Conservation (phyloP, 257 asterid species). For the Plectranthus barbatus region DNA sequence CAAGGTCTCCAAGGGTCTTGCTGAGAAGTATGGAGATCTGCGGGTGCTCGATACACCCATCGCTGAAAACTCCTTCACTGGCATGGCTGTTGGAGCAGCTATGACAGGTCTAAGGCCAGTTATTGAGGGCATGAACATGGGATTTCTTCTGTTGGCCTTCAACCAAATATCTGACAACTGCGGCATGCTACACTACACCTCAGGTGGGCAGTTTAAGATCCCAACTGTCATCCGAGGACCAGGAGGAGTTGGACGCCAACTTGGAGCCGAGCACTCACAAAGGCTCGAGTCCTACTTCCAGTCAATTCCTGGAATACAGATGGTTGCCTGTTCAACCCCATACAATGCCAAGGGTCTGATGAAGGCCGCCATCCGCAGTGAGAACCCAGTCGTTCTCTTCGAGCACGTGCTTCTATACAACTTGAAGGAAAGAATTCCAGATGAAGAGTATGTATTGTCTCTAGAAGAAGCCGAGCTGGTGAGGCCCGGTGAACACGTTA, state of each 20-base stretch:
- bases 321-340: slow-evolving; percentile 89
- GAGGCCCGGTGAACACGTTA: slow-evolving; percentile 68
- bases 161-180: slow-evolving; percentile 84
- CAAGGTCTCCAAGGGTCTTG: slow-evolving; percentile 72
- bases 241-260: slow-evolving; percentile 89
- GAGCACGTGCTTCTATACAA: slow-evolving; percentile 84
- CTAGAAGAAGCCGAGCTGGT: too few relatives aligned
- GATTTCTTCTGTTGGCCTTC: slow-evolving; percentile 75
- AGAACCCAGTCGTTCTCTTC: slow-evolving; percentile 71
- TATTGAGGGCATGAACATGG: slow-evolving; percentile 93
- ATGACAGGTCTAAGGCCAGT: slow-evolving; percentile 81
- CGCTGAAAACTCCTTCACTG: slow-evolving; percentile 81
- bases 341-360: slow-evolving; percentile 79
- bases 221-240: slow-evolving; percentile 85
- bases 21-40: slow-evolving; percentile 70
- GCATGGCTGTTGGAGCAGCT: slow-evolving; percentile 84
- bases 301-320: slow-evolving; percentile 79
- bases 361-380: slow-evolving; percentile 84
- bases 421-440: slow-evolving; percentile 75
- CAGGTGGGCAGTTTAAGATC: slow-evolving; percentile 80
- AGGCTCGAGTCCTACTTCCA: slow-evolving; percentile 80
- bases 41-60: slow-evolving; percentile 90
- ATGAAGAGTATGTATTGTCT: too few relatives aligned
- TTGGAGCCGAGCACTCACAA: slow-evolving; percentile 87
- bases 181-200: slow-evolving; percentile 87